Conservation (phyloP, 225 moss, liverwort and hornwort genomes). For the Pseudisothecium myosuroides region DNA sequence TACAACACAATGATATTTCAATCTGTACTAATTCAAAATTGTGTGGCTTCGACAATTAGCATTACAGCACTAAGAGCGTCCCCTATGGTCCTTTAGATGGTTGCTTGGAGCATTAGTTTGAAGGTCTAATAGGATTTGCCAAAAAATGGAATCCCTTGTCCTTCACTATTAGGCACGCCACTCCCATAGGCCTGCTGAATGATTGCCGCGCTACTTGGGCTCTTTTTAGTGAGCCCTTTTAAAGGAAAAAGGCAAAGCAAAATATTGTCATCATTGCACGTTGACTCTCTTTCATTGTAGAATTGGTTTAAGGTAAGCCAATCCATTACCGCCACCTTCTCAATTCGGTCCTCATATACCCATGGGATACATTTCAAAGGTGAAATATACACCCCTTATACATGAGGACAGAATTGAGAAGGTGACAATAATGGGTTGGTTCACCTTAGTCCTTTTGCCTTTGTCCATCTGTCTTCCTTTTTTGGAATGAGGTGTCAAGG, state of each 20-base stretch:
- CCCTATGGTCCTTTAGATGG: background rate
- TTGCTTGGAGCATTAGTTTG: fast-evolving
- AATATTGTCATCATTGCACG: background rate
- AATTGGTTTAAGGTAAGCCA: too few relatives aligned
- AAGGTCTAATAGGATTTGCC: fast-evolving
- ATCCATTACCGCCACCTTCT: too few relatives aligned
- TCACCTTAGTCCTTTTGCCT: background rate
- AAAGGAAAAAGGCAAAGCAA: too few relatives aligned
- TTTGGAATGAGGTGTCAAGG: background rate
- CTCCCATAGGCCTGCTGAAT: fast-evolving
- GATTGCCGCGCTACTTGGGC: fast-evolving
- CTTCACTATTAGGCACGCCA: fast-evolving
- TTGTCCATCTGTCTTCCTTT: background rate
- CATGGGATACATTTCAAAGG: too few relatives aligned
- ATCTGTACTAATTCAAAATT: background rate
- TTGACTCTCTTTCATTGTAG: background rate
- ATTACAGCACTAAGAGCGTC: fast-evolving
- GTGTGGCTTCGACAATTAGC: background rate
- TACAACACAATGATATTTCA: background rate
- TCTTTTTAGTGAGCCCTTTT: background rate
- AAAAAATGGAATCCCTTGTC: background rate
- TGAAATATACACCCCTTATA: too few relatives aligned
- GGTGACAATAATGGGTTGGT: too few relatives aligned
- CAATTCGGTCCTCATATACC: too few relatives aligned
- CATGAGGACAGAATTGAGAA: too few relatives aligned